Conservation (phyloP, 768 basidiomycete species). For the Trametes punicea region DNA sequence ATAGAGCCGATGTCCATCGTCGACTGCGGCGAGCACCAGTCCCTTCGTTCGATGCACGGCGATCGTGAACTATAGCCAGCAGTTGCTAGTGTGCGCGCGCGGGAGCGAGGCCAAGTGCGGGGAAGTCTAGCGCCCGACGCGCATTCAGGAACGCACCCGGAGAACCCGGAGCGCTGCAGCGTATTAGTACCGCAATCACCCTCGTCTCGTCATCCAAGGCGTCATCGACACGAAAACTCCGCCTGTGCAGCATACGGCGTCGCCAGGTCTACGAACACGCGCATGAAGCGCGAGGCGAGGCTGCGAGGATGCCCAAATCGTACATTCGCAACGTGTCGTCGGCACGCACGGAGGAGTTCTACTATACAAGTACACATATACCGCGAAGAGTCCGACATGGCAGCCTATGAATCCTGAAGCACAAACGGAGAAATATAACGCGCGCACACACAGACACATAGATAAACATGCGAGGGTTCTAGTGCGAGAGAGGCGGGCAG, state of each 20-base stretch:
- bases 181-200: background rate
- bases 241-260: background rate
- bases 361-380: constrained; percentile 23
- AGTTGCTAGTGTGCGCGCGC: background rate
- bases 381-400: constrained; percentile 4
- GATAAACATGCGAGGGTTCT: constrained; percentile 21
- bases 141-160: background rate
- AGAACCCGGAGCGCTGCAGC: too few relatives aligned
- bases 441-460: constrained; percentile 6
- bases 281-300: background rate
- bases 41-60: too few relatives aligned
- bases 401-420: constrained; percentile 4
- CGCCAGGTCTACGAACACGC: background rate
- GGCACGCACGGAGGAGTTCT: background rate
- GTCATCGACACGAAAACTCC: background rate
- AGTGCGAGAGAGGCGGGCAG: constrained; percentile 11
- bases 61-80: too few relatives aligned
- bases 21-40: constrained; percentile 9
- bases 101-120: background rate
- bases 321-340: background rate
- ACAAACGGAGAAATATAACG: background rate
- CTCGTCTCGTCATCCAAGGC: background rate
- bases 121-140: background rate
- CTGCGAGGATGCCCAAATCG: background rate
- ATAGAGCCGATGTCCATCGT: constrained; percentile 29